phyloP scores from a whole-genome alignment of 257 asterid genomes.

The Apocynum venetum region DNA sequence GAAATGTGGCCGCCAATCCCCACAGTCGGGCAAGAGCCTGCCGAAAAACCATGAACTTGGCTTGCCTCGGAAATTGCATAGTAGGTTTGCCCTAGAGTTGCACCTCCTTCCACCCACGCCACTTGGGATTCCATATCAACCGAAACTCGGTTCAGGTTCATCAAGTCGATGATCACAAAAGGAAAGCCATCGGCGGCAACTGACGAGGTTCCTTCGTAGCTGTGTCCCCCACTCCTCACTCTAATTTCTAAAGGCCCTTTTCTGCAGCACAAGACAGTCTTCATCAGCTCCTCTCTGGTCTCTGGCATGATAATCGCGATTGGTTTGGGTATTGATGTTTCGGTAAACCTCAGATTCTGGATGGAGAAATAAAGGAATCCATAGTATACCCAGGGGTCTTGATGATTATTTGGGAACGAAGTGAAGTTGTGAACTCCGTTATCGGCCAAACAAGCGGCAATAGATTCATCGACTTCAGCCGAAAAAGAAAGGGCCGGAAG shows the following conservation, averaged over 20 bases:
- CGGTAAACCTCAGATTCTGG: slow-evolving; percentile 55
- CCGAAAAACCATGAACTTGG: slow-evolving; percentile 44
- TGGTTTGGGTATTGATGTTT: slow-evolving; percentile 46
- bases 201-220: slow-evolving; percentile 73
- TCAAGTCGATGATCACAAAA: slow-evolving; percentile 60
- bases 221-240: slow-evolving; percentile 77
- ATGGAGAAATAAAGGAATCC: slow-evolving; percentile 56
- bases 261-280: slow-evolving; percentile 42
- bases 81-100: slow-evolving; percentile 65
- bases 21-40: slow-evolving; percentile 80
- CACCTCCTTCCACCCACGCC: slow-evolving; percentile 75
- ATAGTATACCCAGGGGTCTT: slow-evolving; percentile 28
- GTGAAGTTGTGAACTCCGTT: slow-evolving; percentile 45
- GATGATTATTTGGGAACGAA: slow-evolving; percentile 24
- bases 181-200: slow-evolving; percentile 35
- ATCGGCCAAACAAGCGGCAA: slow-evolving; percentile 43
- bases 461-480: slow-evolving; percentile 14
- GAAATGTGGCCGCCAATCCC: slow-evolving; percentile 72
- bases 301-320: slow-evolving; percentile 50
- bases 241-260: slow-evolving; percentile 40
- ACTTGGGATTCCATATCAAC: slow-evolving; percentile 34
- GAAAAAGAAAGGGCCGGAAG: slow-evolving; percentile 17
- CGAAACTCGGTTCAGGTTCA: slow-evolving; percentile 38
- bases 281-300: slow-evolving; percentile 43
- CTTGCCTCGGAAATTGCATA: slow-evolving; percentile 42